Conservation (phyloP, 2,329 filamentous ascomycete genomes). For the Cladophialophora exuberans region DNA sequence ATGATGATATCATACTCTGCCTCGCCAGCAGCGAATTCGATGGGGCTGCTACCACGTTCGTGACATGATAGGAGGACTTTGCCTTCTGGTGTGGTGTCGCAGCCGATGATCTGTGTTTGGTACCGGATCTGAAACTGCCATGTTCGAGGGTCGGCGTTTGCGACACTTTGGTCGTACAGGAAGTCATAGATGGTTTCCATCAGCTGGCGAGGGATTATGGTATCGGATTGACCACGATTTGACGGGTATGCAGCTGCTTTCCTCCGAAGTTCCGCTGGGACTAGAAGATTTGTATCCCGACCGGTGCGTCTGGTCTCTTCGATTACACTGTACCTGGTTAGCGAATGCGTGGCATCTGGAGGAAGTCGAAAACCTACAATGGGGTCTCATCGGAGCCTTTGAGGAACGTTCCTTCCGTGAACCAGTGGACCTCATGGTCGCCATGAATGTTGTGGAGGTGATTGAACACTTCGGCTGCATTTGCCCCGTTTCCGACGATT, state of each 20-base stretch:
- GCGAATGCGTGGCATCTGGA: background rate
- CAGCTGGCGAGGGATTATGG: background rate
- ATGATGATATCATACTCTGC: slow-evolving; percentile 29
- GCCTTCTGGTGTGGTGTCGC: slow-evolving; percentile 7
- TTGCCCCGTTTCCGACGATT: slow-evolving; percentile 28
- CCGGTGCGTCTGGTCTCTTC: slow-evolving; percentile 9
- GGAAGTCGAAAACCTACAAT: slow-evolving; percentile 17
- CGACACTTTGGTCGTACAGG: slow-evolving; percentile 28
- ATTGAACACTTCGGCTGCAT: slow-evolving; percentile 27
- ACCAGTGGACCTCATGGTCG: slow-evolving; percentile 24
- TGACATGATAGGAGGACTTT: slow-evolving; percentile 4
- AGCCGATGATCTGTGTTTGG: slow-evolving; percentile 4
- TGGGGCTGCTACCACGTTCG: background rate
- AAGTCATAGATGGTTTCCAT: slow-evolving; percentile 25
- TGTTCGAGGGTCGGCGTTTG: slow-evolving; percentile 23
- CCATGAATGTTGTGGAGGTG: slow-evolving; percentile 23
- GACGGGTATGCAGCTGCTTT: background rate
- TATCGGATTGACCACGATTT: background rate
- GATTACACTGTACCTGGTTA: slow-evolving; percentile 11
- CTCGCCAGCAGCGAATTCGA: too few species aligned
- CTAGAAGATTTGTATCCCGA: background rate
- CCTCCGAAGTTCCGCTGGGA: slow-evolving; percentile 22
- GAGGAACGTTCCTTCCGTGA: slow-evolving; percentile 19
- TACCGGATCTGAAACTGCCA: slow-evolving; percentile 28
- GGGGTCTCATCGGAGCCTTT: slow-evolving; percentile 13